Base-by-base conservation (phyloP, 805 yeast species). In the Naumovozyma castellii region DNA sequence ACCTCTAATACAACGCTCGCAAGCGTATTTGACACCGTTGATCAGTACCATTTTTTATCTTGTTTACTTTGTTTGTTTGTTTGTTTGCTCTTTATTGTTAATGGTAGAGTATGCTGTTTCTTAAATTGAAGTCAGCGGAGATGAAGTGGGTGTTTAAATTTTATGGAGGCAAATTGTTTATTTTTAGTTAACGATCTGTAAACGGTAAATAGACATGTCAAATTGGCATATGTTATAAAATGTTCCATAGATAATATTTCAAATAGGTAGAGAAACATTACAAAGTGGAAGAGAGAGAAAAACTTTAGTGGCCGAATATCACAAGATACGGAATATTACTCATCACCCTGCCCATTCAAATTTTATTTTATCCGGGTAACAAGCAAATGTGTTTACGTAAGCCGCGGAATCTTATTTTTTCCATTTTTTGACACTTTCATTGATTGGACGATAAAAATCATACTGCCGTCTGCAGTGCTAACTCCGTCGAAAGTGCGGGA, bases 1-100 rank as follows among this genome's bases (percentile, higher is more conserved):
- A 34, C 98, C 98, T 44, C 98, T 72, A 36, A 92, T 88, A 62
- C 98, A 90, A 44, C 96, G 68, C 48, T 87, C 95, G 61, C 98
- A 90, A 43, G 98, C 97, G 62, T 87, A 90, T 58, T 92, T 90
- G 48, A 84, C 80, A 30, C 97, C 97, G 53, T 87, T 85, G 38
- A 90, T 79, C 39, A 85, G 68, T 42, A 90, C 96, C 97, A 88
- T 90, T 13, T 25, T 12, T 12, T 22, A 8, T 22, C 28, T 22
- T 22, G 8, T 22, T 12, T 22, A 22, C 12, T 22, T 8, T 22
- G 12, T 8, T 8, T 22, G 28, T 12, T 22, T 22, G 28, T 8
- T 22, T 22, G 8, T 12, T 22, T 22, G 8, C 28, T 22, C 8
- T 22, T 12, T 12, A 8, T 8, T 22, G 12, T 22, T 8, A 22